Base-by-base conservation (phyloP, 768 basidiomycete species). In the Tubosaeta brunneosetosa region DNA sequence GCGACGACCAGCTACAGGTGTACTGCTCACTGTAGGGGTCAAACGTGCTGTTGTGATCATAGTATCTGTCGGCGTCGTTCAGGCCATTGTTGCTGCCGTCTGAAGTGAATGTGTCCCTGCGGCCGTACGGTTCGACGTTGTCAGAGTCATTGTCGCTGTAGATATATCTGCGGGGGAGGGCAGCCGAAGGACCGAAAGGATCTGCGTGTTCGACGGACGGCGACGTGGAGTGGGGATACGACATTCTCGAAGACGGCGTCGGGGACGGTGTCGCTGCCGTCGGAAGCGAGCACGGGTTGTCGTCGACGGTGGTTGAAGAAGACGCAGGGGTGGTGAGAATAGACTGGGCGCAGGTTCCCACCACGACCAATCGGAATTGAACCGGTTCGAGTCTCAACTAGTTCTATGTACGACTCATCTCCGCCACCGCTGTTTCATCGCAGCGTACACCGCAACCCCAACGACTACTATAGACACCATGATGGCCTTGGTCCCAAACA, bases 71-170 rank as follows among this genome's bases (percentile, higher is more conserved):
- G 10, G 55, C 17, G 48, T 73, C 72, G 33, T 69, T 68, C 46
- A 77, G 59, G 8, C 74, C 79, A 22, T 78, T 75, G 63, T 81
- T 81, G 69, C 86, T 87, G 67, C 77, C 77, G 68, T 88, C 88
- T 1, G 88, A 89, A 52, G 74, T 76, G 63, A 77, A 83, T 26
- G 84, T 86, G 66, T 88, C 85, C 60, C 85, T 78, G 53, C 79
- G 80, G 37, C 77, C 76, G 57, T 74, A 81, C n/a, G 71, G 56
- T 59, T 88, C 86, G 57, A 78, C 73, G 57, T 84, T 74, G 67
- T 88, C 87, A 33, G 84, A 84, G 61, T 89, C 86, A 64, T 82
- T 83, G 76, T 91, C 88, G 71, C 83, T 87, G 71, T 83, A 85
- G 41, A 78, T 17, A 73, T 71, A 77, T 55, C 74, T 74, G 56